phyloP scores from a whole-genome alignment of 2,329 filamentous ascomycete genomes.

The Botrytis pseudocinerea region DNA sequence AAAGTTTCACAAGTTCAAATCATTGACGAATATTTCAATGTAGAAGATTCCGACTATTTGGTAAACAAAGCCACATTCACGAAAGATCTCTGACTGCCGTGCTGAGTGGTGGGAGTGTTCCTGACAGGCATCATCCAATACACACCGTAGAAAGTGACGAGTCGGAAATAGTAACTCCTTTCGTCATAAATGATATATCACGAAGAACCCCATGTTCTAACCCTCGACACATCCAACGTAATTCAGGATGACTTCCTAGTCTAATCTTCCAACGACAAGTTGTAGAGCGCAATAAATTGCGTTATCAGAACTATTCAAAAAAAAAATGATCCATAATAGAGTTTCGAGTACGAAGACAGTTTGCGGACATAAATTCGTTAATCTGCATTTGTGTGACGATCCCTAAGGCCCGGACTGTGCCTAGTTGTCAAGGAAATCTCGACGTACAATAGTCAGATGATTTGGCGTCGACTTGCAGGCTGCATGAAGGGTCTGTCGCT shows the following conservation, averaged over 20 bases:
- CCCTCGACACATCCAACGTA: neutral
- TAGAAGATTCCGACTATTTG: neutral
- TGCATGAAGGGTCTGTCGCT: conserved; percentile 20
- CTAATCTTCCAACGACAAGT: neutral
- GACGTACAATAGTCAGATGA: neutral
- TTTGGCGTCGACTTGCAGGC: conserved; percentile 5
- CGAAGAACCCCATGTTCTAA: neutral
- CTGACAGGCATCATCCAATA: neutral
- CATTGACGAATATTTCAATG: neutral
- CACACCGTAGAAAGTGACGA: conserved; percentile 4
- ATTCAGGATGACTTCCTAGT: neutral
- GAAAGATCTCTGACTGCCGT: neutral
- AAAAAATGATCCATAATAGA: neutral
- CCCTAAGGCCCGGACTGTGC: neutral
- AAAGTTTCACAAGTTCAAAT: neutral
- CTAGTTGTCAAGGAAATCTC: neutral
- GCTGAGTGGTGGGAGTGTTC: neutral
- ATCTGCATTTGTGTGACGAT: neutral
- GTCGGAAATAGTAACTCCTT: neutral
- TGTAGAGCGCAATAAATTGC: neutral
- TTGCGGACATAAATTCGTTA: neutral
- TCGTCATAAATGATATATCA: conserved; percentile 5
- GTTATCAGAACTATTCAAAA: neutral
- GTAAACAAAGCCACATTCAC: conserved; percentile 1
- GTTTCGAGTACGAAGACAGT: neutral